phyloP scores from a whole-genome alignment of 2,329 filamentous ascomycete species.

The Stemphylium vesicarium region DNA sequence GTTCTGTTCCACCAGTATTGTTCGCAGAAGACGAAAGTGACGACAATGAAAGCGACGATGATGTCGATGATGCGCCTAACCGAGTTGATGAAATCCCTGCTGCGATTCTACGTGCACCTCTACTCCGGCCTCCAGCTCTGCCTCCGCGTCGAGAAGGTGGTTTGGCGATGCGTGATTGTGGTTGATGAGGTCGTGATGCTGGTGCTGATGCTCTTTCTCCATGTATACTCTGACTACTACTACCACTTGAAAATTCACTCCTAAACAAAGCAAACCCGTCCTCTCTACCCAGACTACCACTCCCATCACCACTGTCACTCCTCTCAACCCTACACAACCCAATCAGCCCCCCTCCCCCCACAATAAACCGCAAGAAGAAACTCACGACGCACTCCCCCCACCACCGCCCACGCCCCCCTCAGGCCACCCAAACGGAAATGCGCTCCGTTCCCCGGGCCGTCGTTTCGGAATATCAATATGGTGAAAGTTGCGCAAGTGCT shows the following conservation, averaged over 20 bases:
- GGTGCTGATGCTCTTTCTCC: background rate
- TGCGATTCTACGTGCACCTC: slow-evolving; percentile 5
- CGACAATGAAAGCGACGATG: background rate
- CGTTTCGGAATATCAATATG: slow-evolving; percentile 54
- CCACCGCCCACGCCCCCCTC: slow-evolving; percentile 13
- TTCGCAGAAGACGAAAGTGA: too few relatives aligned
- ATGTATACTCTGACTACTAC: background rate
- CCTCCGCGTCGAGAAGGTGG: slow-evolving; percentile 4
- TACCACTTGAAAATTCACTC: too few relatives aligned
- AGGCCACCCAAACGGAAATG: slow-evolving; percentile 37
- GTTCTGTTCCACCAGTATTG: too few relatives aligned
- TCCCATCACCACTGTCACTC: too few relatives aligned
- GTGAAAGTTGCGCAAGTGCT: slow-evolving; percentile 64
- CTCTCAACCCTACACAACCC: background rate
- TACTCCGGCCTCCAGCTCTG: slow-evolving; percentile 1
- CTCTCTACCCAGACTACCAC: too few relatives aligned
- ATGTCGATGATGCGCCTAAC: background rate
- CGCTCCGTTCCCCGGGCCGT: slow-evolving; percentile 39
- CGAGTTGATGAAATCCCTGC: background rate
- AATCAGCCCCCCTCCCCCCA: slow-evolving; percentile 1
- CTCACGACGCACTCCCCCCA: background rate
- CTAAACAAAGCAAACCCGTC: too few relatives aligned
- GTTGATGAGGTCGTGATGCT: background rate
- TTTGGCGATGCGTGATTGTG: slow-evolving; percentile 9
- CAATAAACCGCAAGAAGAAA: background rate